phyloP scores from a whole-genome alignment of 176 grass and related monocot genomes.

The Avena insularis region DNA sequence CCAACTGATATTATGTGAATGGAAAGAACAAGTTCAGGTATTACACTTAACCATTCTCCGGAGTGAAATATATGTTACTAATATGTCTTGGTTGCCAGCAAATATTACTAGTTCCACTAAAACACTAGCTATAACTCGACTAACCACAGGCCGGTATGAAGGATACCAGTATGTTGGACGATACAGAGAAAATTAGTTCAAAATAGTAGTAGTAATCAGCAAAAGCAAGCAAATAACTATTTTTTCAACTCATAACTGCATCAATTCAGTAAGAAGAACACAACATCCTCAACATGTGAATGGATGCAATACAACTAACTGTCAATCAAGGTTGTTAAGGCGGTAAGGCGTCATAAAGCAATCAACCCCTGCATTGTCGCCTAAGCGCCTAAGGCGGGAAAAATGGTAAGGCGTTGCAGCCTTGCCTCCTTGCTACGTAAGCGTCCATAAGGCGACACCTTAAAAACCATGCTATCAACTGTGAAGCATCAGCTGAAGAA shows the following conservation, averaged over 20 bases:
- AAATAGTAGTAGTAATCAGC: not conserved
- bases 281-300: not conserved
- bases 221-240: not conserved
- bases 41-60: not conserved
- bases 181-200: not conserved
- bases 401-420: too few species aligned
- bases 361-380: too few species aligned
- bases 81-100: not conserved
- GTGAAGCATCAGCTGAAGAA: not conserved
- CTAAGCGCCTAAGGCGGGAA: too few species aligned
- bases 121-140: not conserved
- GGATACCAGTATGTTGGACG: not conserved
- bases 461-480: not conserved
- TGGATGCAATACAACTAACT: conserved; percentile 7
- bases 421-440: too few species aligned
- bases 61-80: conserved; percentile 1
- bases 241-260: not conserved
- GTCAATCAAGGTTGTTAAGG: too few species aligned
- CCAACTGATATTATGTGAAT: not conserved
- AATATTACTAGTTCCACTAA: not conserved
- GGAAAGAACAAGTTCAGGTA: not conserved
- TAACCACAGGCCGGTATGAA: not conserved
- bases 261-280: not conserved
- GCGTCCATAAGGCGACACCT: too few species aligned
- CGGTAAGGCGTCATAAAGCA: too few species aligned